phyloP scores from a whole-genome alignment of 2,329 filamentous ascomycete genomes.

The Phialophora verrucosa region DNA sequence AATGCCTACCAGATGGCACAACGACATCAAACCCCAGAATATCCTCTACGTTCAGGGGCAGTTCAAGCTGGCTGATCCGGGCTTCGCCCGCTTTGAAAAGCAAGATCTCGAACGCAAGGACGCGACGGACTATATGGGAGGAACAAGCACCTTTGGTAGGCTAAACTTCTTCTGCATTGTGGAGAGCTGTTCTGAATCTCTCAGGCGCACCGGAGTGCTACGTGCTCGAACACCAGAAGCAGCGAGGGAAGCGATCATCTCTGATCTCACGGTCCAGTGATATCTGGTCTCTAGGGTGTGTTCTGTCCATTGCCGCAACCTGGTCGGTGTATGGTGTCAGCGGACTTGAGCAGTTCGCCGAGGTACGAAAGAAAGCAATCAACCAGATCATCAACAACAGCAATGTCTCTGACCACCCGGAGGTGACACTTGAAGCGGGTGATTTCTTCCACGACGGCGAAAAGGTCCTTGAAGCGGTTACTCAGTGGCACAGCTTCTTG shows the following conservation, averaged over 20 bases:
- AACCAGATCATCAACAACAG: constrained; percentile 5
- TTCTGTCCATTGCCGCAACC: constrained; percentile 49
- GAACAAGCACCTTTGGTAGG: constrained; percentile 12
- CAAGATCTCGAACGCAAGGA: not conserved
- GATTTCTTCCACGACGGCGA: constrained; percentile 11
- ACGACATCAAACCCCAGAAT: constrained; percentile 3
- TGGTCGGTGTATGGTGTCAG: constrained; percentile 47
- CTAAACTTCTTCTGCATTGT: not conserved
- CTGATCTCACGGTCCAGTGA: constrained; percentile 46
- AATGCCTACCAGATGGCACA: constrained; percentile 1
- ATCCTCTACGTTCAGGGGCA: not conserved
- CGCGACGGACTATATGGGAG: not conserved
- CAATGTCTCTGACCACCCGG: not conserved
- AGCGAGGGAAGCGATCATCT: not conserved
- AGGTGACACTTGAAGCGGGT: not conserved
- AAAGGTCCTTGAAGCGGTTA: constrained; percentile 2
- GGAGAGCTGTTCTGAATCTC: not conserved
- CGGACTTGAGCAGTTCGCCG: constrained; percentile 42
- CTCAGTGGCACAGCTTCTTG: constrained; percentile 2
- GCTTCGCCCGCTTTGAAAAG: constrained; percentile 7
- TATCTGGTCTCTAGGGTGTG: constrained; percentile 51
- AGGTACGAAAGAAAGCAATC: constrained; percentile 34
- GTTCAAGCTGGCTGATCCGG: constrained; percentile 2
- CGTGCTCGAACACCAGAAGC: constrained; percentile 3
- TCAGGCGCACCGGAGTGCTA: constrained; percentile 26